These are phyloP conservation scores for Tuber calosporum DNA, from an alignment of 495 filamentous ascomycete genomes.

Conservation along the genomic window DNA sequence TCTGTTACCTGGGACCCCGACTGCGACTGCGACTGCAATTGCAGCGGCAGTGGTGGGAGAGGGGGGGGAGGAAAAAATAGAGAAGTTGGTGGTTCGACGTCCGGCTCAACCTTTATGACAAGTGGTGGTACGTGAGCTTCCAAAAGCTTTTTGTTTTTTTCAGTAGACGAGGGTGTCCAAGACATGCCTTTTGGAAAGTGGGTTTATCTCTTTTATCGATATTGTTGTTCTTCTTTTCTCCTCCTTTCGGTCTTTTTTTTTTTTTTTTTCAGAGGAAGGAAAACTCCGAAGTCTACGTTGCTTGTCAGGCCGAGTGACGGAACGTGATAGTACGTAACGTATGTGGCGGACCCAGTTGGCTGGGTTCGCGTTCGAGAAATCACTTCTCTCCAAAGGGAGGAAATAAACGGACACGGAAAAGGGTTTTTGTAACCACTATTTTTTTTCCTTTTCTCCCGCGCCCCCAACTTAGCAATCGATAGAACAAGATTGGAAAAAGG, in stretches of 20 bases:
- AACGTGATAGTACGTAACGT: not conserved
- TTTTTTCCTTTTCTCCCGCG: too few relatives aligned
- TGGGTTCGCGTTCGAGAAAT: not conserved
- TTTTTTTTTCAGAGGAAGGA: not conserved
- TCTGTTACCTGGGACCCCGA: not conserved
- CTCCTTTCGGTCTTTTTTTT: not conserved
- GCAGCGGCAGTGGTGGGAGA: not conserved
- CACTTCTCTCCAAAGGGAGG: not conserved
- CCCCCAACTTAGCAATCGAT: not conserved
- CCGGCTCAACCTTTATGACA: constrained; percentile 23
- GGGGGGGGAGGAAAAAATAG: not conserved
- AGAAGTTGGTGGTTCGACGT: constrained; percentile 12
- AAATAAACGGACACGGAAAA: not conserved
- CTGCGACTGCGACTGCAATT: not conserved
- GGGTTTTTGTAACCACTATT: not conserved
- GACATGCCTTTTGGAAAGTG: not conserved
- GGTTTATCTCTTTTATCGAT: not conserved
- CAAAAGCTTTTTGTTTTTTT: constrained; percentile 1
- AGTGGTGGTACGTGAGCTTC: not conserved
- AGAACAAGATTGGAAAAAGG: not conserved
- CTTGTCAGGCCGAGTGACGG: not conserved
- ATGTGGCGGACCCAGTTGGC: not conserved
- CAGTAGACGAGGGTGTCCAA: not conserved
- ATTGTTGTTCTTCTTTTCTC: not conserved
- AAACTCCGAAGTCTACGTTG: not conserved